Conservation (phyloP, 495 filamentous ascomycete genomes). For the Neurospora sp. region DNA sequence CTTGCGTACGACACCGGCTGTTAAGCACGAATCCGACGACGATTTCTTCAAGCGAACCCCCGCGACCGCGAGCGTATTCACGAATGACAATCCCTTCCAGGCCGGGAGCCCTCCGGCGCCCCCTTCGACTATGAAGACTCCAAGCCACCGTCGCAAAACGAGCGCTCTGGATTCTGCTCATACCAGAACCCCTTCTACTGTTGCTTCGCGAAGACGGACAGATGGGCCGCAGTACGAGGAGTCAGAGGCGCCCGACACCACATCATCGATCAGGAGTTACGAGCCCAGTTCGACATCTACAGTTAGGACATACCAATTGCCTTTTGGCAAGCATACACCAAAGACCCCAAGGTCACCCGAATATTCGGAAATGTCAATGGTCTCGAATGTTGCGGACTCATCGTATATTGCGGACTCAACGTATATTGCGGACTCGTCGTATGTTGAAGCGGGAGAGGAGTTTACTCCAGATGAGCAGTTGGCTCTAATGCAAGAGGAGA, state of each 20-base stretch:
- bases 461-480: constrained; percentile 86
- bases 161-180: constrained; percentile 16
- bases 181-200: constrained; percentile 19
- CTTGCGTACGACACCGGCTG: constrained; percentile 29
- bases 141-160: constrained; percentile 31
- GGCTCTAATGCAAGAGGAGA: constrained; percentile 56
- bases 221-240: constrained; percentile 20
- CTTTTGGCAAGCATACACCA: background rate
- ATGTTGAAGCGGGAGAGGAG: constrained; percentile 66
- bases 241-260: constrained; percentile 16
- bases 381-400: constrained; percentile 2
- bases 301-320: background rate
- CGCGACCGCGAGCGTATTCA: constrained; percentile 56
- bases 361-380: background rate
- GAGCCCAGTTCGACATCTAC: background rate
- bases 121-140: constrained; percentile 23
- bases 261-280: background rate
- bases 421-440: constrained; percentile 5
- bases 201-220: constrained; percentile 20
- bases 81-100: constrained; percentile 89
- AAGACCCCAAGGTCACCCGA: background rate
- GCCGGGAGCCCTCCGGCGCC: constrained; percentile 50
- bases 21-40: constrained; percentile 34
- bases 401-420: background rate
- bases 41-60: constrained; percentile 34